Conservation (phyloP, 176 grass and related monocot genomes). For the Tillandsia fasciculata region DNA sequence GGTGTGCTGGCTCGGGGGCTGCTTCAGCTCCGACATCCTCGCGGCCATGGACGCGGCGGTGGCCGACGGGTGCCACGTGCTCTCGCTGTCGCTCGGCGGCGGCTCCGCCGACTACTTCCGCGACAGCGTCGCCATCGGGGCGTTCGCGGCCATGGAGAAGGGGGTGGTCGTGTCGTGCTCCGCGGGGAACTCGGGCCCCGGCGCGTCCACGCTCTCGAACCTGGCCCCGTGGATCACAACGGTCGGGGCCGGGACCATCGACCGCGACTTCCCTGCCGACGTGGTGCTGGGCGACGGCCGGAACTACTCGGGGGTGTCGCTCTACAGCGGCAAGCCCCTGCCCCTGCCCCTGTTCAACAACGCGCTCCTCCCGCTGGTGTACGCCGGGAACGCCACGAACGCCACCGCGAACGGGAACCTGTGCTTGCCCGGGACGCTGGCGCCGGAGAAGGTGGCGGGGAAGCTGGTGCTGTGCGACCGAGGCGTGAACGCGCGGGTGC, state of each 20-base stretch:
- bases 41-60: slow-evolving; percentile 93
- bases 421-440: slow-evolving; percentile 75
- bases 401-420: slow-evolving; percentile 48
- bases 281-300: slow-evolving; percentile 54
- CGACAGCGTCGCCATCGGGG: slow-evolving; percentile 79
- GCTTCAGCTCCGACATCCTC: slow-evolving; percentile 91
- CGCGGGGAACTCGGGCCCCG: slow-evolving; percentile 67
- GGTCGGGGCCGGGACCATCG: slow-evolving; percentile 72
- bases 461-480: slow-evolving; percentile 93
- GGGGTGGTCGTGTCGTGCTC: slow-evolving; percentile 83
- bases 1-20: slow-evolving; percentile 91
- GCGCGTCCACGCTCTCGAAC: slow-evolving; percentile 56
- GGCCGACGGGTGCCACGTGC: slow-evolving; percentile 63
- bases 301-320: slow-evolving; percentile 65
- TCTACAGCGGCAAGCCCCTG: slow-evolving; percentile 66
- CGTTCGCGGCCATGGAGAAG: slow-evolving; percentile 78
- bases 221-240: slow-evolving; percentile 97
- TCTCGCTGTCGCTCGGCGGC: slow-evolving; percentile 83
- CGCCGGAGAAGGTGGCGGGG: slow-evolving; percentile 75
- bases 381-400: slow-evolving; percentile 83
- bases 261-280: slow-evolving; percentile 79
- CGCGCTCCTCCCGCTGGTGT: slow-evolving; percentile 44
- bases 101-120: slow-evolving; percentile 67
- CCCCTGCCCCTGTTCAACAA: slow-evolving; percentile 36
- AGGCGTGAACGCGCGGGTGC: slow-evolving; percentile 69